These are phyloP conservation scores for Raphanus sativus DNA, from an alignment of 345 rosid species.

Conservation along the genomic window DNA sequence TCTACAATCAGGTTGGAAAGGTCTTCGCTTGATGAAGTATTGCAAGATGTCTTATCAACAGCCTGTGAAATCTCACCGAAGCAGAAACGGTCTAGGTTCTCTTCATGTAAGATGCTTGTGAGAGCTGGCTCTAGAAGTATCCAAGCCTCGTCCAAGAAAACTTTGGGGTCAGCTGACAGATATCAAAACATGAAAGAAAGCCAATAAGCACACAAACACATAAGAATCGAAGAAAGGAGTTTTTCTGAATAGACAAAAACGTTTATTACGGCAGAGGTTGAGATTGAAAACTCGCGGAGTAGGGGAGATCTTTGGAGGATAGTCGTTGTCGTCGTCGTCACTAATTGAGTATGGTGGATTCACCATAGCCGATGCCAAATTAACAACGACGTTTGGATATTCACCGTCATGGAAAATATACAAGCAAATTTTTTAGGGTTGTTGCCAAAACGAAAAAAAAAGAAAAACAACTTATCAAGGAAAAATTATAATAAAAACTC, in stretches of 20 bases:
- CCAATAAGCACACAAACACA: background rate
- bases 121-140: background rate
- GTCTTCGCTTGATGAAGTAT: background rate
- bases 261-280: background rate
- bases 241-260: background rate
- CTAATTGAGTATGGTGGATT: background rate
- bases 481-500: too few relatives aligned
- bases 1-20: background rate
- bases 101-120: background rate
- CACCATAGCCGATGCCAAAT: background rate
- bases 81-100: background rate
- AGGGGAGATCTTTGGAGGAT: background rate
- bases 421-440: too few relatives aligned
- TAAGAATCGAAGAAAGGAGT: too few relatives aligned
- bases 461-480: too few relatives aligned
- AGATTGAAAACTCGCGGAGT: background rate
- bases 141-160: constrained; percentile 9
- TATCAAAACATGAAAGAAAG: background rate
- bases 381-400: background rate
- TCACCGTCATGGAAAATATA: background rate
- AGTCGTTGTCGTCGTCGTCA: too few relatives aligned
- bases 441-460: too few relatives aligned
- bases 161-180: background rate
- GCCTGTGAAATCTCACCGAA: background rate
- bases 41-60: too few relatives aligned